A percentile compares a stretch with the other conserved stretches of the same genome.
These are phyloP conservation scores for Cucurbita pepo DNA, from an alignment of 306 rosid genomes.

Conservation along the genomic window DNA sequence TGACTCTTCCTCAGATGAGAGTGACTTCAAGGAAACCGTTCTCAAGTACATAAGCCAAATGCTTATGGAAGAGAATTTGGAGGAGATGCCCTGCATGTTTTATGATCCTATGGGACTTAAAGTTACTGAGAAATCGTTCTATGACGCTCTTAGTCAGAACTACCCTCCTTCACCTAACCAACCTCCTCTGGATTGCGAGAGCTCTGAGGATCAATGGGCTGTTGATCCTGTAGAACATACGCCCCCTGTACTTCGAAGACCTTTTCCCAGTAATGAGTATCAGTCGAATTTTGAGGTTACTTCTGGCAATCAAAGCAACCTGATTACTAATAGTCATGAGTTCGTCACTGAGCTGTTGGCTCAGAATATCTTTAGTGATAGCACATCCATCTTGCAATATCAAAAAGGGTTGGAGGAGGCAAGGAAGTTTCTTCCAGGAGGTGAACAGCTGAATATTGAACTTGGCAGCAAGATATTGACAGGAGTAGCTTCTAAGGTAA, in stretches of 20 bases:
- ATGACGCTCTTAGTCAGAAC: constrained; percentile 47
- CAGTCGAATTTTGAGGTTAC: constrained; percentile 7
- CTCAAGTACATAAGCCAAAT: constrained; percentile 56
- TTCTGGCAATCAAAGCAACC: constrained; percentile 12
- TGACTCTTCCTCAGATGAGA: constrained; percentile 21
- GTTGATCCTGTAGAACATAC: constrained; percentile 23
- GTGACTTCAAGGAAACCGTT: constrained; percentile 36
- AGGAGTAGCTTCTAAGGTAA: constrained; percentile 1
- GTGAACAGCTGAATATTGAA: constrained; percentile 25
- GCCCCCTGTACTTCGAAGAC: constrained; percentile 15
- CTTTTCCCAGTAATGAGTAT: constrained; percentile 16
- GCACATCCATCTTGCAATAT: constrained; percentile 49
- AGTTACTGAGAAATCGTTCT: constrained; percentile 74
- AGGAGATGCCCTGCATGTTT: constrained; percentile 61
- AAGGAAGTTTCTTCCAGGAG: constrained; percentile 66
- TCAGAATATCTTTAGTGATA: constrained; percentile 48
- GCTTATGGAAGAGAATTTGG: constrained; percentile 66
- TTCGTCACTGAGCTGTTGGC: constrained; percentile 31
- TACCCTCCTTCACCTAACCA: constrained; percentile 28
- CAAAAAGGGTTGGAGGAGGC: constrained; percentile 78
- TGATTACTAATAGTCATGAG: constrained; percentile 17
- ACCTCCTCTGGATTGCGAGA: constrained; percentile 7
- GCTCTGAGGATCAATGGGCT: constrained; percentile 10
- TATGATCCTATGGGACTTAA: constrained; percentile 60
- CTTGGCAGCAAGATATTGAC: constrained; percentile 16